Evolutionary conservation across 495 filamentous ascomycete genomes (phyloP).

Genomic region (Aspergillus affinis): DNA sequence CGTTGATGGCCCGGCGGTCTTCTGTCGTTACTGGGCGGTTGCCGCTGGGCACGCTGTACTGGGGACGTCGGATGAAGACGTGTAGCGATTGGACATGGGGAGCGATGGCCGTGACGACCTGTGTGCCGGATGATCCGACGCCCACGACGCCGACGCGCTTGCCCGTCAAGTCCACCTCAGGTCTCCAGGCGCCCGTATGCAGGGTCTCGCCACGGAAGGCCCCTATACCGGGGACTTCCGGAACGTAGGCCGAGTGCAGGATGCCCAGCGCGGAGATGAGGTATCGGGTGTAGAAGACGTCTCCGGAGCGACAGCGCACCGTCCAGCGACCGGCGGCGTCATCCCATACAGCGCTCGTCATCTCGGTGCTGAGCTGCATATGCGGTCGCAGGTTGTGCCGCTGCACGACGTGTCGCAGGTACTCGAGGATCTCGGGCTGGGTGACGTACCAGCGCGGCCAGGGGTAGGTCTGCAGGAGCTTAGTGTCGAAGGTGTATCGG

Average conservation of each 20-base stretch:
- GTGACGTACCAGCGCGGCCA: conserved; percentile 19
- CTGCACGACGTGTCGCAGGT: conserved; percentile 21
- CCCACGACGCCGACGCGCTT: conserved; percentile 51
- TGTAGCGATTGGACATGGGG: conserved; percentile 34
- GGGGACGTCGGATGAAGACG: conserved; percentile 48
- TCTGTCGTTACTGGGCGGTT: conserved; percentile 21
- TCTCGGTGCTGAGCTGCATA: conserved; percentile 24
- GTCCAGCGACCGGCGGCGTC: conserved; percentile 18
- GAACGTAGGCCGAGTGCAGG: conserved; percentile 23
- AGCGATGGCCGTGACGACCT: conserved; percentile 33
- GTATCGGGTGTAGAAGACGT: conserved; percentile 14
- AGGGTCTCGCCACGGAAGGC: conserved; percentile 22
- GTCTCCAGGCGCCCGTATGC: conserved; percentile 27
- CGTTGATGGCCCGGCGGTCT: conserved; percentile 4
- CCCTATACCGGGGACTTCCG: conserved; percentile 23
- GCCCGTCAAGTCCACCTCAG: conserved; percentile 27
- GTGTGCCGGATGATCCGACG: conserved; percentile 45
- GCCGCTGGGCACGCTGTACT: conserved; percentile 47
- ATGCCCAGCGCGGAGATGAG: conserved; percentile 21
- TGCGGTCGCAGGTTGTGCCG: conserved; percentile 21
- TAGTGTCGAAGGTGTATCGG: conserved; percentile 27
- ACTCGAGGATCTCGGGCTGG: conserved; percentile 25
- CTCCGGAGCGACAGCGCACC: conserved; percentile 5
- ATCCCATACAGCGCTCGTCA: conserved; percentile 20
- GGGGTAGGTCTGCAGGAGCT: conserved; percentile 21